Evolutionary conservation across 192 early-diverging fungal genomes (phyloP).

Genomic region (Mortierella hygrophila): DNA sequence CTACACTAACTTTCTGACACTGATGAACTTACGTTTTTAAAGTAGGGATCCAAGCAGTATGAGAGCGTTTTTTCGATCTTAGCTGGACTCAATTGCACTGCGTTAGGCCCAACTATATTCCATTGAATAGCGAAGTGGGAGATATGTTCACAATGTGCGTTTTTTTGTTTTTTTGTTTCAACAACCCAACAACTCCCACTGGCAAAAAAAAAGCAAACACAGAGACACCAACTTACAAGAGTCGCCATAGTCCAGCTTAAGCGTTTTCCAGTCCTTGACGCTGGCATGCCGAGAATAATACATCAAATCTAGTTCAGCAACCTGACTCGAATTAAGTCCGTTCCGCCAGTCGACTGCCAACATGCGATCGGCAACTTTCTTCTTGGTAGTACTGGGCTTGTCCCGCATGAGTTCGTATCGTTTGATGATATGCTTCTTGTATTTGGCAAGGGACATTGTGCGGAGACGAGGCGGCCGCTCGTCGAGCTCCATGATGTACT

Average conservation of each 20-base stretch:
- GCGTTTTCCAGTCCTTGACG: slow-evolving; percentile 53
- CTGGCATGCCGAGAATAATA: slow-evolving; percentile 52
- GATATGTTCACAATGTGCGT: neutral
- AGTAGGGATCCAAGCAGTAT: slow-evolving; percentile 38
- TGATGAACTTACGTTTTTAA: slow-evolving; percentile 49
- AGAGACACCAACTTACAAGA: neutral
- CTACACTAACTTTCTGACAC: no score
- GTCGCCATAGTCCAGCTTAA: slow-evolving; percentile 36
- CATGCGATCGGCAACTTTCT: slow-evolving; percentile 33
- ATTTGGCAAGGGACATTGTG: neutral
- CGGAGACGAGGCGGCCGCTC: neutral
- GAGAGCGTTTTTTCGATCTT: slow-evolving; percentile 42
- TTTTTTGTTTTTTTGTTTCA: neutral
- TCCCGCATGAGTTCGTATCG: slow-evolving; percentile 29
- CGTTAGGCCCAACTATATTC: neutral
- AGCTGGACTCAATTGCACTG: slow-evolving; percentile 9
- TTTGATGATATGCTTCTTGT: slow-evolving; percentile 19
- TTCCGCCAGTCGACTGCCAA: slow-evolving; percentile 33
- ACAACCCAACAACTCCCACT: neutral
- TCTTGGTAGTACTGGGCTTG: slow-evolving; percentile 7
- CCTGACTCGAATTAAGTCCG: slow-evolving; percentile 47
- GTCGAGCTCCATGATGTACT: slow-evolving; percentile 17
- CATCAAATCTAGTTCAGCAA: slow-evolving; percentile 55
- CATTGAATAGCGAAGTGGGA: neutral
- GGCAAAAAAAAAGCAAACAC: neutral